Conservation (phyloP, 106 monocot species). For the Gastrodia elata region DNA sequence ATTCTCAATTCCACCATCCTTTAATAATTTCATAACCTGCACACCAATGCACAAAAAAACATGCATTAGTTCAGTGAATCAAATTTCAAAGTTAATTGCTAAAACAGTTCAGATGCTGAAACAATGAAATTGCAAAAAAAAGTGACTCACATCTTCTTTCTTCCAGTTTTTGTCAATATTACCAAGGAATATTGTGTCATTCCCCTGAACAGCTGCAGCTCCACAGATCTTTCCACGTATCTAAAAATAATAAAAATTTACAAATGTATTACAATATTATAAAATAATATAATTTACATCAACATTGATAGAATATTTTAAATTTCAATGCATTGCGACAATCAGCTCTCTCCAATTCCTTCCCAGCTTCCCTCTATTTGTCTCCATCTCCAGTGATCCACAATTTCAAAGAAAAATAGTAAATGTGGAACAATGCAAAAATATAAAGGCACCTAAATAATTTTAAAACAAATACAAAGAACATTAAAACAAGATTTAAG, state of each 20-base stretch:
- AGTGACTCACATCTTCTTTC: slow-evolving; percentile 75
- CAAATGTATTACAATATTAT: background rate
- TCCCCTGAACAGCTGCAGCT: slow-evolving; percentile 68
- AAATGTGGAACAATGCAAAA: background rate
- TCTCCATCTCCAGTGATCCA: too few species aligned
- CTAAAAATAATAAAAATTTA: slow-evolving; percentile 17
- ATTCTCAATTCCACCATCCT: slow-evolving; percentile 72
- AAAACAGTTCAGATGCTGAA: background rate
- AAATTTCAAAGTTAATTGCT: background rate
- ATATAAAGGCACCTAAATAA: background rate
- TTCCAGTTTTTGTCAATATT: slow-evolving; percentile 91
- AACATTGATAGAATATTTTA: background rate
- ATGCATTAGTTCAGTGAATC: background rate
- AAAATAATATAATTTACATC: background rate
- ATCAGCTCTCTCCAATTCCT: background rate
- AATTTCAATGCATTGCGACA: background rate
- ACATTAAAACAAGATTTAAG: too few species aligned
- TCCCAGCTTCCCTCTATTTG: too few species aligned
- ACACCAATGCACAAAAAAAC: slow-evolving; percentile 3
- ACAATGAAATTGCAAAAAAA: background rate
- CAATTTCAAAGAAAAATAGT: too few species aligned
- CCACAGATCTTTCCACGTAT: slow-evolving; percentile 81
- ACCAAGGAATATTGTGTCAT: slow-evolving; percentile 83
- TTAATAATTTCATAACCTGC: slow-evolving; percentile 54
- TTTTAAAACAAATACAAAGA: background rate